A percentile compares a stretch with the other conserved stretches of the same genome.
Evolutionary conservation across 108 stramenopile genomes (phyloP).

Genomic region (Licmophora abbreviata): DNA sequence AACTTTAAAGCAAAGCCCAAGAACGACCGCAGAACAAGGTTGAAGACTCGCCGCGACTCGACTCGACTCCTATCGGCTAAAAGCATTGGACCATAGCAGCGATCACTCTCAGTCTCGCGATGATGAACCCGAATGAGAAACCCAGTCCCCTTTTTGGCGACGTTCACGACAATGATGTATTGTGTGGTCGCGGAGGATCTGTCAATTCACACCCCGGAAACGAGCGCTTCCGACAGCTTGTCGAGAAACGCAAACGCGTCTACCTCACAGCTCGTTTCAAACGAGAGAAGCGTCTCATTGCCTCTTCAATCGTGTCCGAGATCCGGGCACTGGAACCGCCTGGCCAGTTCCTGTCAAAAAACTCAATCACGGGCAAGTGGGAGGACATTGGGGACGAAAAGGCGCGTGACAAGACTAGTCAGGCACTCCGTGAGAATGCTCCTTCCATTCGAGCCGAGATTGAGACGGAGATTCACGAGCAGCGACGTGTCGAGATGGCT

Average conservation of each 20-base stretch:
- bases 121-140: constrained; percentile 1
- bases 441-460: constrained; percentile 67
- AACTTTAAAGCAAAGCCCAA: too few species aligned
- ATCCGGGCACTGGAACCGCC: constrained; percentile 67
- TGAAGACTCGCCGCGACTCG: too few species aligned
- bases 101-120: too few species aligned
- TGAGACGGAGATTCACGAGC: constrained; percentile 48
- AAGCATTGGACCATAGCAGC: too few species aligned
- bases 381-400: constrained; percentile 77
- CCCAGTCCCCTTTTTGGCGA: too few species aligned
- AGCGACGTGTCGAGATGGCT: constrained; percentile 23
- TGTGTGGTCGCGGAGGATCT: constrained; percentile 33
- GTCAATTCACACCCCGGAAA: constrained; percentile 42
- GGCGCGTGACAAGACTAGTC: constrained; percentile 80
- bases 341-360: constrained; percentile 65
- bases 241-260: constrained; percentile 48
- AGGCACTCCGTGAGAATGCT: constrained; percentile 78
- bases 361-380: constrained; percentile 43
- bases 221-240: constrained; percentile 40
- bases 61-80: too few species aligned
- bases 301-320: constrained; percentile 64
- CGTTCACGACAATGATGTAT: constrained; percentile 23
- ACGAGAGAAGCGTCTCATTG: constrained; percentile 76
- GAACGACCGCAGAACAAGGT: too few species aligned
- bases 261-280: constrained; percentile 69